phyloP scores from a whole-genome alignment of 2,329 filamentous ascomycete species.

The Cercospora zeina region DNA sequence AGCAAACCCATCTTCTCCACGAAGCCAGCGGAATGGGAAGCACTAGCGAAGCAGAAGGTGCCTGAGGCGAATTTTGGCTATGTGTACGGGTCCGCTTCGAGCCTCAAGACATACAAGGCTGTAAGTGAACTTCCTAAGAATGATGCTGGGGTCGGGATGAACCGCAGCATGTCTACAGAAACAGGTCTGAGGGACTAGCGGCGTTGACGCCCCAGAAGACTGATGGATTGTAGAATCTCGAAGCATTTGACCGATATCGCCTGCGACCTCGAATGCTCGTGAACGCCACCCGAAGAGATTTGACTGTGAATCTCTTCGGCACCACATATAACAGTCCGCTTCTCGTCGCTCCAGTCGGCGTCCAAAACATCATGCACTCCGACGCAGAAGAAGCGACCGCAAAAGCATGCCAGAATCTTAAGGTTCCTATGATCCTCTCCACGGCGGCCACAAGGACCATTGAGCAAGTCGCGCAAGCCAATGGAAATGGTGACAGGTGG shows the following conservation, averaged over 20 bases:
- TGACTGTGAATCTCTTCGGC: slow-evolving; percentile 40
- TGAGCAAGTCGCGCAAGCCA: slow-evolving; percentile 64
- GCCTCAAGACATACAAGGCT: slow-evolving; percentile 41
- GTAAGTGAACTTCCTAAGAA: background rate
- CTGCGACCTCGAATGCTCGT: slow-evolving; percentile 46
- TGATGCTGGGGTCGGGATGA: too few species aligned
- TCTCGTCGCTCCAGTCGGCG: slow-evolving; percentile 67
- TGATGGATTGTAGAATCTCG: slow-evolving; percentile 35
- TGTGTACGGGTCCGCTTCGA: slow-evolving; percentile 44
- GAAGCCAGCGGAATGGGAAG: slow-evolving; percentile 45
- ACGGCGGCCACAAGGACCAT: slow-evolving; percentile 65
- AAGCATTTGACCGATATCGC: slow-evolving; percentile 45
- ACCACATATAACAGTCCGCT: slow-evolving; percentile 54
- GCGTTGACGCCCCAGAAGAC: background rate
- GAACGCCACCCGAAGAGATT: slow-evolving; percentile 41
- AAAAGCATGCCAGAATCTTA: slow-evolving; percentile 59
- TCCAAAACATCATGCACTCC: slow-evolving; percentile 66
- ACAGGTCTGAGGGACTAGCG: background rate
- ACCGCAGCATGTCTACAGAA: background rate
- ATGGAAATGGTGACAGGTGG: slow-evolving; percentile 50
- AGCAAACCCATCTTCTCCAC: slow-evolving; percentile 45
- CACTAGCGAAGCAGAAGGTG: slow-evolving; percentile 39
- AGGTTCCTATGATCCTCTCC: slow-evolving; percentile 66
- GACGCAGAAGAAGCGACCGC: slow-evolving; percentile 66
- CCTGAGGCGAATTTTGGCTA: slow-evolving; percentile 45